phyloP scores from a whole-genome alignment of 2,329 filamentous ascomycete species.

The Epichloe glyceriae region DNA sequence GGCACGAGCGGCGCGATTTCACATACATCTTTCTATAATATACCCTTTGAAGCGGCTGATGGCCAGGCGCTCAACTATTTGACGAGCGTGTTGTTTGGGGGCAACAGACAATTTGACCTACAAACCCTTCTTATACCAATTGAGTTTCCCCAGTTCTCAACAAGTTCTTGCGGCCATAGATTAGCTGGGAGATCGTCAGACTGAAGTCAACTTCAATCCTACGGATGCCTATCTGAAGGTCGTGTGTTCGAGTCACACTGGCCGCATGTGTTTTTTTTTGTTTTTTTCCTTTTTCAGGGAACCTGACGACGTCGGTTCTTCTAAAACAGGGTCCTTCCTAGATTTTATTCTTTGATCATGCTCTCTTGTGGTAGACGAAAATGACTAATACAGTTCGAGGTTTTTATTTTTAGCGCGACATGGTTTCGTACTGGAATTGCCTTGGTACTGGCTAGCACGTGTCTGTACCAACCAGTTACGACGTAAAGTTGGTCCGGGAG shows the following conservation, averaged over 20 bases:
- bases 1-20: not conserved
- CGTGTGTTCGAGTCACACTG: constrained; percentile 11
- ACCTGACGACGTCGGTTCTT: too few species aligned
- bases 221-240: constrained; percentile 15
- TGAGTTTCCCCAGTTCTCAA: fast-evolving
- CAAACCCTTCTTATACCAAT: not conserved
- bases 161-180: constrained; percentile 9
- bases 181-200: constrained; percentile 17
- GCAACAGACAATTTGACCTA: too few species aligned
- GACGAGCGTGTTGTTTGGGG: not conserved
- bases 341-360: too few species aligned
- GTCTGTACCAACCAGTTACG: constrained; percentile 13
- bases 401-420: too few species aligned
- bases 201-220: constrained; percentile 15
- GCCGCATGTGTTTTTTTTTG: not conserved
- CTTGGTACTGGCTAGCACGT: not conserved
- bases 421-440: too few species aligned
- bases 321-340: too few species aligned
- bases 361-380: too few species aligned
- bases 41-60: not conserved
- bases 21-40: not conserved
- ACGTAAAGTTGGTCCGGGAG: constrained; percentile 41
- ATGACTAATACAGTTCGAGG: too few species aligned
- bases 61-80: not conserved
- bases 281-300: too few species aligned